Percentiles rank a stretch among this genome's conserved stretches.
Evolutionary conservation across 768 basidiomycete genomes (phyloP).

Genomic region (Agrocybe chaxingu): DNA sequence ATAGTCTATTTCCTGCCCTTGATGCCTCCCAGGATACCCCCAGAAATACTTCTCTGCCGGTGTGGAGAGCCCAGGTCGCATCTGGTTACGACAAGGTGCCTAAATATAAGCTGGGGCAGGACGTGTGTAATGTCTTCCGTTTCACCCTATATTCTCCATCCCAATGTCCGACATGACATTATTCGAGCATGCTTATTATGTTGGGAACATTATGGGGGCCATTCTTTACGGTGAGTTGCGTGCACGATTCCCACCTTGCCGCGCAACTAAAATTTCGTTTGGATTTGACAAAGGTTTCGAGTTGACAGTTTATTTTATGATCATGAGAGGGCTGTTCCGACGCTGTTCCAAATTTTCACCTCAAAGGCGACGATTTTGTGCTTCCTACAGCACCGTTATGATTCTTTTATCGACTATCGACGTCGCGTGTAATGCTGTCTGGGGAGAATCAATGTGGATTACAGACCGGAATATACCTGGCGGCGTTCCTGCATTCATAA

Average conservation of each 20-base stretch:
- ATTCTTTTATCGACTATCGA: slow-evolving; percentile 22
- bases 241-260: not conserved
- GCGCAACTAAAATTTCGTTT: not conserved
- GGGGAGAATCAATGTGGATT: slow-evolving; percentile 28
- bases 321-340: slow-evolving; percentile 13
- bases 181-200: slow-evolving; percentile 26
- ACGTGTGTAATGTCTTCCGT: not conserved
- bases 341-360: slow-evolving; percentile 10
- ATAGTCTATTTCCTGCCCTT: no score
- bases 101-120: no score
- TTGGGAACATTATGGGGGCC: slow-evolving; percentile 23
- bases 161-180: slow-evolving; percentile 5
- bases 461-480: slow-evolving; percentile 19
- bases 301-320: slow-evolving; percentile 19
- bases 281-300: slow-evolving; percentile 16
- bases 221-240: slow-evolving; percentile 22
- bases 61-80: no score
- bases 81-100: no score
- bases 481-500: slow-evolving; percentile 20
- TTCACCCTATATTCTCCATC: not conserved
- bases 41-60: no score
- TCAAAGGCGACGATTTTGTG: slow-evolving; percentile 15
- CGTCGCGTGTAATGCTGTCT: slow-evolving; percentile 22
- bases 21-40: no score
- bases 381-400: slow-evolving; percentile 20